phyloP scores from a whole-genome alignment of 2,329 filamentous ascomycete species.

The Colletotrichum sp. region DNA sequence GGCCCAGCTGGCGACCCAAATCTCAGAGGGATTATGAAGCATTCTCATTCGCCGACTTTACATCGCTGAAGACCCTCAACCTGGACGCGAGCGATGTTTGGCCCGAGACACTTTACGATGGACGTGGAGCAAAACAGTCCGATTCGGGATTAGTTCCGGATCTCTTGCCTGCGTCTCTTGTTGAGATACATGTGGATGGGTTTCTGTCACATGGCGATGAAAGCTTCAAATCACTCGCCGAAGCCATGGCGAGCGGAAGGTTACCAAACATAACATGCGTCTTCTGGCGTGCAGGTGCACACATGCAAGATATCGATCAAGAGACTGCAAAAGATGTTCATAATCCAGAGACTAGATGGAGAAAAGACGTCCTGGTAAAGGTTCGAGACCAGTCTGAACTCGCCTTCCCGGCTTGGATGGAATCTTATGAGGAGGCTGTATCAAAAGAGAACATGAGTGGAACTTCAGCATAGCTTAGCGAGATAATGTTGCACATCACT shows the following conservation, averaged over 20 bases:
- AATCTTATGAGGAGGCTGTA: not conserved
- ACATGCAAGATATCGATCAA: not conserved
- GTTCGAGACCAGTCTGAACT: not conserved
- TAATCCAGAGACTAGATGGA: not conserved
- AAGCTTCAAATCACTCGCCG: not conserved
- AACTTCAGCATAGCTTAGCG: not conserved
- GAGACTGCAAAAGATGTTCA: not conserved
- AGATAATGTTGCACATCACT: not conserved
- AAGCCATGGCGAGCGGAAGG: not conserved
- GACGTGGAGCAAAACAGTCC: not conserved
- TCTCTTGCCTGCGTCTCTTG: not conserved
- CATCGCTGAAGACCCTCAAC: not conserved
- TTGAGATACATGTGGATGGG: not conserved
- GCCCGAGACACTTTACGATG: not conserved
- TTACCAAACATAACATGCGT: not conserved
- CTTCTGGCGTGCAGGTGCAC: not conserved
- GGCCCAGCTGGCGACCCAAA: not conserved
- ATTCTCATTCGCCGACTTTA: not conserved
- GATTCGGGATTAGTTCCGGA: not conserved
- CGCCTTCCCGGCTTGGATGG: not conserved
- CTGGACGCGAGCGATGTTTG: not conserved
- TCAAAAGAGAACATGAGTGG: not conserved
- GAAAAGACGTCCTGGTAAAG: not conserved
- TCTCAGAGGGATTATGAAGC: not conserved
- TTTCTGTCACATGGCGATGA: not conserved